Evolutionary conservation across 768 basidiomycete genomes (phyloP).

Genomic region (Russula griseocarnosa): DNA sequence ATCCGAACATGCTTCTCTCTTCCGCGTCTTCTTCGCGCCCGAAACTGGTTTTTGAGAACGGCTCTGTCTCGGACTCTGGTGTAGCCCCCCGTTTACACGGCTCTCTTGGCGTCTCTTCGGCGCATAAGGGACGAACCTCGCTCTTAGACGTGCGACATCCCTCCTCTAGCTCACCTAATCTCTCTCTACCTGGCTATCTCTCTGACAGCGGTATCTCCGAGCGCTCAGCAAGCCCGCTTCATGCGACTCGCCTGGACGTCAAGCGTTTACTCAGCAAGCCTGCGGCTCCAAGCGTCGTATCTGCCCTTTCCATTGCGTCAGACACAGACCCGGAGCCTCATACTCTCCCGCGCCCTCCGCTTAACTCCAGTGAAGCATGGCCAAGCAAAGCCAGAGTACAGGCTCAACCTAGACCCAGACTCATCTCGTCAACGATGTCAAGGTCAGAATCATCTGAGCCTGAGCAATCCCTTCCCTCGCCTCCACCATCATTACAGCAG

Average conservation of each 20-base stretch:
- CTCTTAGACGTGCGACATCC: constrained; percentile 11
- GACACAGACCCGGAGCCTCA: constrained; percentile 26
- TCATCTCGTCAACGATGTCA: neutral
- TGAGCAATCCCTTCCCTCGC: neutral
- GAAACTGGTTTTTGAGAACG: constrained; percentile 9
- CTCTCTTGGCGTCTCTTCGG: constrained; percentile 1
- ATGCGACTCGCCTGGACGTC: constrained; percentile 25
- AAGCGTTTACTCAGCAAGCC: constrained; percentile 30
- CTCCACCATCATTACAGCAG: constrained; percentile 1
- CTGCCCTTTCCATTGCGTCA: constrained; percentile 26
- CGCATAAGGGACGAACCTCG: neutral
- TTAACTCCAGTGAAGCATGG: constrained; percentile 10
- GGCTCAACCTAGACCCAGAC: neutral
- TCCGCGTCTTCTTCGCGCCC: neutral
- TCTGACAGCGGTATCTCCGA: constrained; percentile 24
- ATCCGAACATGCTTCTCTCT: neutral
- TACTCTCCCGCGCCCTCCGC: neutral
- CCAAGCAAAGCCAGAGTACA: constrained; percentile 15
- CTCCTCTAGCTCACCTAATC: constrained; percentile 23
- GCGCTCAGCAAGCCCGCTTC: constrained; percentile 20
- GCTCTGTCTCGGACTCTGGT: constrained; percentile 25
- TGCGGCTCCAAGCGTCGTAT: constrained; percentile 24
- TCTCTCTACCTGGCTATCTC: constrained; percentile 12
- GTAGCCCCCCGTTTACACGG: neutral
- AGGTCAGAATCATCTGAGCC: constrained; percentile 5